Evolutionary conservation across 83 land plant genomes (phyloP).

Genomic region (Larix sibirica): DNA sequence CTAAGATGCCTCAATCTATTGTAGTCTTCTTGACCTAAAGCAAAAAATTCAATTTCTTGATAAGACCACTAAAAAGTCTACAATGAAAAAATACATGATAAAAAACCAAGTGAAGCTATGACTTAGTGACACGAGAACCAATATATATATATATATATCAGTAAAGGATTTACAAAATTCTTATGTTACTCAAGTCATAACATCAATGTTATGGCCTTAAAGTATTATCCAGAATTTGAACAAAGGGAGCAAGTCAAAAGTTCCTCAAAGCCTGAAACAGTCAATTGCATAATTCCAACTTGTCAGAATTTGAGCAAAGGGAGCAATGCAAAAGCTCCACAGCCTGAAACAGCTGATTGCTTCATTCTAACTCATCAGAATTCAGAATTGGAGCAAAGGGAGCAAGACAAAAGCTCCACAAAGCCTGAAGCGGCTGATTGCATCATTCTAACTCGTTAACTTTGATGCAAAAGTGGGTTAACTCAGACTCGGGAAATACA

Average conservation of each 20-base stretch:
- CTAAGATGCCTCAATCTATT: slow-evolving; percentile 79
- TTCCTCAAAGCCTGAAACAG: too few relatives aligned
- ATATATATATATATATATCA: neutral
- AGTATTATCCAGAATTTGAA: neutral
- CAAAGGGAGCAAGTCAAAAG: too few relatives aligned
- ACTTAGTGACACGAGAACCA: neutral
- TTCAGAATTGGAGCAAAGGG: neutral
- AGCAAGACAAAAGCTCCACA: neutral
- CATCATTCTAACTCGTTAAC: neutral
- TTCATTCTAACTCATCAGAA: neutral
- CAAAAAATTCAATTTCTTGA: neutral
- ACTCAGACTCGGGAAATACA: too few relatives aligned
- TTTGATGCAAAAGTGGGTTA: neutral
- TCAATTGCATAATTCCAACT: too few relatives aligned
- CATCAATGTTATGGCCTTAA: neutral
- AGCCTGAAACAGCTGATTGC: too few relatives aligned
- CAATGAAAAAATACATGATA: neutral
- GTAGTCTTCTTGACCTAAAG: slow-evolving; percentile 76
- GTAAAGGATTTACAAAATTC: neutral
- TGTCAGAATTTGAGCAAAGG: too few relatives aligned
- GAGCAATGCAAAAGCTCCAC: too few relatives aligned
- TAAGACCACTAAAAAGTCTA: neutral
- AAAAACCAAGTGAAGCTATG: neutral
- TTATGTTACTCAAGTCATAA: neutral
- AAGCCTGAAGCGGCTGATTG: neutral